Evolutionary conservation across 2,329 filamentous ascomycete species (phyloP), one percentile per base, ranked within the genome.

Genomic region (Allantophomopsis cytisporea): DNA sequence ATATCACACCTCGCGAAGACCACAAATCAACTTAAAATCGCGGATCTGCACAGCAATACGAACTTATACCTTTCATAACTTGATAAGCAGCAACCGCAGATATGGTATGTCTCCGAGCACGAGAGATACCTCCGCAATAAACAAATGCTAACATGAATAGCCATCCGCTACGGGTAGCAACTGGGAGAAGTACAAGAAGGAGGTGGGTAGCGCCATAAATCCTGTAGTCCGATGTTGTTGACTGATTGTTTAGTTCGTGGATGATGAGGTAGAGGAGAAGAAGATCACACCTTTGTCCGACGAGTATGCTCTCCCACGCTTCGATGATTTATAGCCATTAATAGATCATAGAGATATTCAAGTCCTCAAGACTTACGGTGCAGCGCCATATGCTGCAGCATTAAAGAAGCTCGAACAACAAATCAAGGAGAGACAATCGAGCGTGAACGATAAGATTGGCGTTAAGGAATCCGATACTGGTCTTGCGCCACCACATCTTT

Each of bases 131-230:
- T 28, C 23, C 5, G 5, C 23, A 6, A 10, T 8, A 28, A n/a
- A 10, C 11, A 28, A 12, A 28, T 28, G 10, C 23, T 28, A 12
- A 28, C 8, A 8, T 28, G 4, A 28, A 28, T 13, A 34, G 88
- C 88, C 88, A 73, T 89, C 84, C 69, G 89, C 91, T 64, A 94
- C 83, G 55, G 91, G 91, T 60, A 67, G 73, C 63, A 85, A 77
- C 74, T 98, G 91, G 91, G 91, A 98, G 74, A 96, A 96, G 71
- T 96, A 94, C 73, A 76, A 84, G 68, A 95, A 96, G 74, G 88
- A 80, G 23, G 23, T 28, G 11, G 23, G 23, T 28, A 5, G 8
- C 10, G 23, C 10, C 23, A 28, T 28, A 28, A 3, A 12, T 12
- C 10, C 3, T 28, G 23, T 10, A 28, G 10, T 12, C 23, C 23